These are phyloP conservation scores for Penicillium crystallinum DNA, from an alignment of 495 filamentous ascomycete genomes.

Conservation along the genomic window DNA sequence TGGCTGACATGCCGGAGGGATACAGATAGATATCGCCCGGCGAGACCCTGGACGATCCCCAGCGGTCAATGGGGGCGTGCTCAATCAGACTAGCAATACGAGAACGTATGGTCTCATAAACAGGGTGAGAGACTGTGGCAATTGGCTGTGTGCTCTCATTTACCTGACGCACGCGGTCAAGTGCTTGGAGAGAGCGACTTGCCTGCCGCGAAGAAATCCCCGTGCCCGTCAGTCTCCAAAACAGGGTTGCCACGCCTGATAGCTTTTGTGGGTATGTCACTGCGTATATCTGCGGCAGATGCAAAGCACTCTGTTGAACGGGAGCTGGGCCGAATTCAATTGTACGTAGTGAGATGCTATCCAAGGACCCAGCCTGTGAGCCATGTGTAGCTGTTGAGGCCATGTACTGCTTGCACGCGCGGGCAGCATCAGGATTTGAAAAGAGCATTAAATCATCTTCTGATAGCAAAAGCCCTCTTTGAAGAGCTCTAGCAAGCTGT, in stretches of 20 bases:
- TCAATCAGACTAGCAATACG: no score
- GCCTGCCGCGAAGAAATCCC: neutral
- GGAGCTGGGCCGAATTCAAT: neutral
- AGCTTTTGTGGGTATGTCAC: neutral
- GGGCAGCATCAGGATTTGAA: neutral
- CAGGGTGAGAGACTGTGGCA: no score
- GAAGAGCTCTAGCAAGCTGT: no score
- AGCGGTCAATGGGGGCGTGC: no score
- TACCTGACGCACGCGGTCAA: neutral
- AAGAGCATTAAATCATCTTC: no score
- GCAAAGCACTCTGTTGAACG: neutral
- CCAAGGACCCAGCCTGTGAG: neutral
- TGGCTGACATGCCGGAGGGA: slow-evolving; percentile 44
- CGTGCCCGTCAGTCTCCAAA: neutral
- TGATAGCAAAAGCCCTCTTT: no score
- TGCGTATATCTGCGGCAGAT: neutral
- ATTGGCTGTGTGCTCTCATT: no score
- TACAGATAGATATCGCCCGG: slow-evolving; percentile 39
- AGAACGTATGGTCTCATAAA: no score
- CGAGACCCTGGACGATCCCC: neutral
- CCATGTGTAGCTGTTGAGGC: neutral
- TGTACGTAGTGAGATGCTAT: neutral
- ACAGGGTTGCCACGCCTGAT: neutral
- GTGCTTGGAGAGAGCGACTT: neutral
- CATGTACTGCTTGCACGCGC: neutral